A percentile compares a stretch with the other conserved stretches of the same genome.
Evolutionary conservation across 1,284 basidiomycete genomes (phyloP).

Genomic region (Apiotrichum siamense): DNA sequence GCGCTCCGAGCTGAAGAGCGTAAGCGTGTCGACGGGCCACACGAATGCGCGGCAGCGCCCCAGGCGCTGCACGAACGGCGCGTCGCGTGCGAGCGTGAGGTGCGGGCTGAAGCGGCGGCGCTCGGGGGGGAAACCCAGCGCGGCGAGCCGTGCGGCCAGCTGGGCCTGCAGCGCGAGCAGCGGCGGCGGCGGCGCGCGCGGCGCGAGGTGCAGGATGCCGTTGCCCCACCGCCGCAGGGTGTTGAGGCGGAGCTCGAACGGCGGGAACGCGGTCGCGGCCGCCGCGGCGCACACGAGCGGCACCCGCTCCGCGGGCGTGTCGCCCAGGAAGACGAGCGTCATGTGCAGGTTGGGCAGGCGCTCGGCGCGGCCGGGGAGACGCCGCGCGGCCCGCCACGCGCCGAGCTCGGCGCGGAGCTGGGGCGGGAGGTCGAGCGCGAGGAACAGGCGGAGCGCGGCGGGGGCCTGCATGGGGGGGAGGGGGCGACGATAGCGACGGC

Average conservation of each 20-base stretch:
- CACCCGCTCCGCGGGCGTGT: not conserved
- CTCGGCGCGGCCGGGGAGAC: not conserved
- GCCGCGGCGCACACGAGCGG: not conserved
- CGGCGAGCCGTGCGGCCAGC: not conserved
- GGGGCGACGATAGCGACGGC: not conserved
- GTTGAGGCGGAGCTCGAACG: not conserved
- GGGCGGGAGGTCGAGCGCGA: constrained; percentile 1
- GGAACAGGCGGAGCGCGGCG: constrained; percentile 1
- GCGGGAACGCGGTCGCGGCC: not conserved
- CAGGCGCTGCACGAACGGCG: not conserved
- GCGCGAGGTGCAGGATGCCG: constrained; percentile 5
- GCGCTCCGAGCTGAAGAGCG: constrained; percentile 2
- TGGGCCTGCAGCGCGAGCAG: not conserved
- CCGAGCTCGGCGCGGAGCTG: not conserved
- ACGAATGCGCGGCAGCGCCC: not conserved
- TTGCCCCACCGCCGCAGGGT: not conserved
- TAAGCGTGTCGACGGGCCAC: constrained; percentile 1
- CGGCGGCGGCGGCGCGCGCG: not conserved
- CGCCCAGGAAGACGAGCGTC: constrained; percentile 5
- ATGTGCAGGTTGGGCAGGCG: constrained; percentile 2
- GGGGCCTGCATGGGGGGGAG: not conserved
- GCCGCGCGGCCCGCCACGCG: not conserved
- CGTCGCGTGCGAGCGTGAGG: constrained; percentile 3
- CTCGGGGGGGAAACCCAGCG: not conserved
- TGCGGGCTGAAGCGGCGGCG: not conserved